Evolutionary conservation across 768 basidiomycete species (phyloP), one percentile per base, ranked within the genome.

Genomic region (Leccinum imitatum): DNA sequence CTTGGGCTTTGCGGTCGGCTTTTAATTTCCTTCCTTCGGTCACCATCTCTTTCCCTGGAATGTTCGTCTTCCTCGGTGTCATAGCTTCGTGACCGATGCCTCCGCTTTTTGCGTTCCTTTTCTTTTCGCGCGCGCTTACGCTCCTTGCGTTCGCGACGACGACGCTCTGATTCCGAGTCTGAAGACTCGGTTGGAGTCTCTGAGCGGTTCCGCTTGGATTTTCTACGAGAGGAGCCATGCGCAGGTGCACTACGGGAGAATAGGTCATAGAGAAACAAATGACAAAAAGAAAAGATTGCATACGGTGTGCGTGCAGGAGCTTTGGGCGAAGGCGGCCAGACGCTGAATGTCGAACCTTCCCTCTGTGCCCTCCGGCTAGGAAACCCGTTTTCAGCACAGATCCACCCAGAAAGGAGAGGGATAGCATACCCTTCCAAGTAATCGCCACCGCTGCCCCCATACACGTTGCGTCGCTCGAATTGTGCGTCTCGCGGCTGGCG

Each of bases 261-360:
- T 7, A 14, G 33, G 30, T 66, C 48, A 52, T 17, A 15, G n/a
- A 11, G 21, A 14, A 7, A 54, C 25, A 27, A 44, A 6, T n/a
- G 35, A 27, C 3, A 6, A 9, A 0, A 5, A 13, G 25, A 25
- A 59, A 44, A 19, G 6, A 48, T 25, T 3, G 77, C 86, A 31
- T 74, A 90, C 84, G 84, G 63, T 50, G 74, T 72, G 39, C 90
- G 83, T 39, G 81, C 75, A 57, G 85, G 84, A 10, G 80, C 83
- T 63, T 87, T 88, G 0, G 93, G 93, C 3, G 93, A 94, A 4
- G 85, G 73, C 2, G 93, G 93, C 93, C 93, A 95, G n/a, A 92
- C 79, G 64, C 81, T 80, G 2, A 85, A 71, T 6, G 78, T 79
- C 9, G 75, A 82, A 5, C 65, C 77, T 64, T 85, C 85, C 52